Evolutionary conservation across 352 stramenopile species (phyloP).

Genomic region (Pythium scleroteichum): DNA sequence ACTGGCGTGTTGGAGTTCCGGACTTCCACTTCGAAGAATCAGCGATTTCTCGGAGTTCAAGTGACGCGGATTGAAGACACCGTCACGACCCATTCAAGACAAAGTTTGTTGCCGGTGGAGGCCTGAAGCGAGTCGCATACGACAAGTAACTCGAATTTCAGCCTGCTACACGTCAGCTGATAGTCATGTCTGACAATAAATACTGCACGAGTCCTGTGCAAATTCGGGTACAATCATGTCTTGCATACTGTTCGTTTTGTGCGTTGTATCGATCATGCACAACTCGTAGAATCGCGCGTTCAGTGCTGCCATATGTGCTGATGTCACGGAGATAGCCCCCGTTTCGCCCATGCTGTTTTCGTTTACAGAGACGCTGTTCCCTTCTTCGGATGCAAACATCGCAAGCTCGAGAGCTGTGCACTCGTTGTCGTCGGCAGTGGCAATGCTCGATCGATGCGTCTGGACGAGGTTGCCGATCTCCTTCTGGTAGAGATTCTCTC

Average conservation of each 20-base stretch:
- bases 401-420: background rate
- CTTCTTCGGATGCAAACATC: background rate
- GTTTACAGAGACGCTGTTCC: background rate
- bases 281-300: conserved; percentile 2
- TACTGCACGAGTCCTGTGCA: no score
- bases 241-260: background rate
- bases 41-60: no score
- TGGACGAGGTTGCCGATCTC: conserved; percentile 12
- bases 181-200: no score
- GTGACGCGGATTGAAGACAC: no score
- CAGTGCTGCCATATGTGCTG: background rate
- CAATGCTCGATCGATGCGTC: background rate
- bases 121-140: no score
- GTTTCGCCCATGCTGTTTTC: background rate
- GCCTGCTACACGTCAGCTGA: no score
- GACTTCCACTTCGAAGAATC: no score
- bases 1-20: no score
- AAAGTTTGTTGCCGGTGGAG: no score
- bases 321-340: background rate
- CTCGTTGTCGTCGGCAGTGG: background rate
- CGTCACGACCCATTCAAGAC: no score
- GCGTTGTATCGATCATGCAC: background rate
- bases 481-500: conserved; percentile 13
- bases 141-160: no score
- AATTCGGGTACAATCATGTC: no score